Evolutionary conservation across 2,329 filamentous ascomycete species (phyloP).

Genomic region (Zarea fungicola): DNA sequence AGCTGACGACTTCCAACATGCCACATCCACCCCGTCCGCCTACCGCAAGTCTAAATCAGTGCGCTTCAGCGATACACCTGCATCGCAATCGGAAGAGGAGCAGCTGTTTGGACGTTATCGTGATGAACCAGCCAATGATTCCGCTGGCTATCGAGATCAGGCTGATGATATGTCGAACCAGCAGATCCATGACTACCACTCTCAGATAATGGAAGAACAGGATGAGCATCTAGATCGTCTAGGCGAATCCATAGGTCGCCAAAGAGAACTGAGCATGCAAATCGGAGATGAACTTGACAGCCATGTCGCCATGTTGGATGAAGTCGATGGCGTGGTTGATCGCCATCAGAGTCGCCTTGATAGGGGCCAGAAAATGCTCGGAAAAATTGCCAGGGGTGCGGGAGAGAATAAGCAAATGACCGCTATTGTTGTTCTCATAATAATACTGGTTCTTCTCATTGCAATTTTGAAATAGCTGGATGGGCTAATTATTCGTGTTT

Average conservation of each 20-base stretch:
- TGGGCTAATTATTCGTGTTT: neutral
- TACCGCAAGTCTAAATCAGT: conserved; percentile 62
- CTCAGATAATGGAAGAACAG: conserved; percentile 76
- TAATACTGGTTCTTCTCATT: conserved; percentile 77
- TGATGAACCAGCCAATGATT: conserved; percentile 57
- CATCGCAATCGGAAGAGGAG: conserved; percentile 30
- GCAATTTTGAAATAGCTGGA: conserved; percentile 65
- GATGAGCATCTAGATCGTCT: conserved; percentile 88
- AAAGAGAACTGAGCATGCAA: conserved; percentile 88
- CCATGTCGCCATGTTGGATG: conserved; percentile 84
- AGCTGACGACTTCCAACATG: conserved; percentile 59
- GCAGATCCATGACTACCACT: conserved; percentile 83
- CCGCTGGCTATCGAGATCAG: conserved; percentile 54
- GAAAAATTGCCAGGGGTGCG: conserved; percentile 66
- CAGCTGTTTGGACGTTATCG: conserved; percentile 57
- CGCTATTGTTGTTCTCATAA: conserved; percentile 73
- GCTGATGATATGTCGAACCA: conserved; percentile 64
- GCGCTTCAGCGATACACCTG: conserved; percentile 69
- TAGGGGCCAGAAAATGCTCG: conserved; percentile 66
- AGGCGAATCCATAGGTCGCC: conserved; percentile 79
- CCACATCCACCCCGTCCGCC: conserved; percentile 37
- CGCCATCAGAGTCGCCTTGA: conserved; percentile 72
- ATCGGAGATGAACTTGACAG: conserved; percentile 94
- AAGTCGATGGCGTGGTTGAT: conserved; percentile 78
- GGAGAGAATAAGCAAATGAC: conserved; percentile 85